Conservation (phyloP, 2,329 filamentous ascomycete species). For the Trichoderma cornu-damae region DNA sequence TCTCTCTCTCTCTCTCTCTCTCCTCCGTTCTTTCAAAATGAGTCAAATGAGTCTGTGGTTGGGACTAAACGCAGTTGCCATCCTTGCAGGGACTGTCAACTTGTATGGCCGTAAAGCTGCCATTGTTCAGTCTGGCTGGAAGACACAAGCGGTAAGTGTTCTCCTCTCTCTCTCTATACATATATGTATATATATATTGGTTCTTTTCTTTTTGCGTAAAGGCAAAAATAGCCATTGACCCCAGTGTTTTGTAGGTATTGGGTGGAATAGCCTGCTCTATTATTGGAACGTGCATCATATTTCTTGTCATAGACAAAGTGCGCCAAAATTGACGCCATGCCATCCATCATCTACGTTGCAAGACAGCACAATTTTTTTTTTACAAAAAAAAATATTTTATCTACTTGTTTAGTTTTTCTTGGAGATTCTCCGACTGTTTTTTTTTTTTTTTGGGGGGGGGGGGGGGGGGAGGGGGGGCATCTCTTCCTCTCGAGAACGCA, state of each 20-base stretch:
- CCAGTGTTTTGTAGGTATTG: slow-evolving; percentile 49
- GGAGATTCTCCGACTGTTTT: too few relatives aligned
- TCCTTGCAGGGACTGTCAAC: slow-evolving; percentile 56
- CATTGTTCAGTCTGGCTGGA: slow-evolving; percentile 89
- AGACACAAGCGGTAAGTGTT: slow-evolving; percentile 70
- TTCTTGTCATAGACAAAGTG: slow-evolving; percentile 49
- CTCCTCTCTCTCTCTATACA: too few relatives aligned
- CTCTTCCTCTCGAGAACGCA: neutral
- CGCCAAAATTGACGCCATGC: slow-evolving; percentile 2
- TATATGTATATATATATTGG: too few relatives aligned
- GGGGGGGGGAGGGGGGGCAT: too few relatives aligned
- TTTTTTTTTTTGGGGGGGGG: neutral
- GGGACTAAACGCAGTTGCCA: neutral
- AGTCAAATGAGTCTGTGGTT: neutral
- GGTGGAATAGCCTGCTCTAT: slow-evolving; percentile 58
- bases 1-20: neutral
- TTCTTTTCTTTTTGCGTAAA: neutral
- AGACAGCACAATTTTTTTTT: too few relatives aligned
- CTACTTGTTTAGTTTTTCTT: too few relatives aligned
- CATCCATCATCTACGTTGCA: neutral
- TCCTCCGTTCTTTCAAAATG: too few relatives aligned
- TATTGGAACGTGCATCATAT: slow-evolving; percentile 58
- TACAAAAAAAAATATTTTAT: too few relatives aligned
- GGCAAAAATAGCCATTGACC: neutral
- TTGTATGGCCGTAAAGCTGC: slow-evolving; percentile 74